A percentile compares a stretch with the other conserved stretches of the same genome.
These are phyloP conservation scores for Pilaira anomala DNA, from an alignment of 192 early-diverging fungal species.

Conservation along the genomic window DNA sequence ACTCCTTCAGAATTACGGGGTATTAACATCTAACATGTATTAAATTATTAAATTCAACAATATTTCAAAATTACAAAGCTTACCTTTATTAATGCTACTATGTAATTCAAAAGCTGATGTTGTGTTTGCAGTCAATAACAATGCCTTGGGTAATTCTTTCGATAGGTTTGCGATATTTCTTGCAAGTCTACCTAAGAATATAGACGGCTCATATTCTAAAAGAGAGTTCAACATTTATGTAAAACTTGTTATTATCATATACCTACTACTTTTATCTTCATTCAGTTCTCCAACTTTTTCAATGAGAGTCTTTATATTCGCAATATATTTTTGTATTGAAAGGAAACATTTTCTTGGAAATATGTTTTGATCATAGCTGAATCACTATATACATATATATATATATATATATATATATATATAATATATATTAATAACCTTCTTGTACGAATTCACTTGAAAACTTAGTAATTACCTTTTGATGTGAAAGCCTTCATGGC, in stretches of 20 bases:
- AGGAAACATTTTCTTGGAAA: neutral
- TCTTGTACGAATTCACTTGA: neutral
- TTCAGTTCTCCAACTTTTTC: slow-evolving; percentile 4
- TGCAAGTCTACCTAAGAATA: slow-evolving; percentile 20
- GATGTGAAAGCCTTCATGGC: slow-evolving; percentile 6
- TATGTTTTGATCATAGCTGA: slow-evolving; percentile 1
- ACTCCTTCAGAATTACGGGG: slow-evolving; percentile 20
- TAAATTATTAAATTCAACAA: too few species aligned
- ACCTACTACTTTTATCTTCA: slow-evolving; percentile 6
- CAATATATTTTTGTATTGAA: neutral
- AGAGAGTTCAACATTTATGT: too few species aligned
- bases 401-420: too few species aligned
- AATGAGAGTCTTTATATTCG: neutral
- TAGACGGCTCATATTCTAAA: slow-evolving; percentile 11
- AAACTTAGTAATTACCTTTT: slow-evolving; percentile 2
- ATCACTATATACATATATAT: slow-evolving; percentile 8
- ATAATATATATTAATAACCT: too few species aligned
- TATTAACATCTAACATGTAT: slow-evolving; percentile 34
- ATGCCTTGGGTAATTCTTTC: slow-evolving; percentile 16
- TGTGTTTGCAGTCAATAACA: neutral
- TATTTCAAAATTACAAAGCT: too few species aligned
- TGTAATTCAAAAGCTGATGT: slow-evolving; percentile 7
- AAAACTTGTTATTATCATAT: too few species aligned
- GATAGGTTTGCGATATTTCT: slow-evolving; percentile 25
- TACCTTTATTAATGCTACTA: slow-evolving; percentile 30